These are phyloP conservation scores for Wallemia hederae DNA, from an alignment of 1,284 basidiomycete genomes.

Conservation along the genomic window DNA sequence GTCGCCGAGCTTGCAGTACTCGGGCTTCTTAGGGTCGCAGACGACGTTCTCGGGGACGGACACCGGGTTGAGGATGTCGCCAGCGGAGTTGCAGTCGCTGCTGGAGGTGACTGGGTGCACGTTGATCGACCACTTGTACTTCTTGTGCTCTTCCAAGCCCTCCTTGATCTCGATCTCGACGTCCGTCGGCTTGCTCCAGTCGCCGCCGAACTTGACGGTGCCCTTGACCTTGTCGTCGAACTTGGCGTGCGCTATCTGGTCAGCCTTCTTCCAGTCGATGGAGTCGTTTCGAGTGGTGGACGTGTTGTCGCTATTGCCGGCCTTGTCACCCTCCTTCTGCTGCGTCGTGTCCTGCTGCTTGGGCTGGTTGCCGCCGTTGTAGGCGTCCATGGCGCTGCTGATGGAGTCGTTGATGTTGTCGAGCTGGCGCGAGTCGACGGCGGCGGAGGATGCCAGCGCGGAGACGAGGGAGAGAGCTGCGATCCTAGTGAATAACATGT, in stretches of 20 bases:
- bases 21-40: constrained; percentile 9
- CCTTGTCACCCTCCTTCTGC: not conserved
- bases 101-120: not conserved
- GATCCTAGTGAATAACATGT: not conserved
- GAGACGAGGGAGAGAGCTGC: not conserved
- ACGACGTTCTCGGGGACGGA: constrained; percentile 7
- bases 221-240: not conserved
- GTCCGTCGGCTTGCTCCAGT: not conserved
- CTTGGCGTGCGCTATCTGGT: not conserved
- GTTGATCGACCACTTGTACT: not conserved
- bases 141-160: not conserved
- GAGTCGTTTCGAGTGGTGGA: not conserved
- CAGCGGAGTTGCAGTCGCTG: not conserved
- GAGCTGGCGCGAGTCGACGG: not conserved
- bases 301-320: not conserved
- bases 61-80: constrained; percentile 8
- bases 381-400: not conserved
- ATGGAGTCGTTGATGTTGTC: not conserved
- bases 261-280: not conserved
- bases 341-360: not conserved
- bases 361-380: not conserved
- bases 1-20: constrained; percentile 11
- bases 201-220: not conserved
- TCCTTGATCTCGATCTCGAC: not conserved
- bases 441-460: not conserved